Percentiles rank a stretch among this genome's conserved stretches.
These are phyloP conservation scores for Colletotrichum karsti DNA, from an alignment of 2,329 filamentous ascomycete species.

Conservation along the genomic window DNA sequence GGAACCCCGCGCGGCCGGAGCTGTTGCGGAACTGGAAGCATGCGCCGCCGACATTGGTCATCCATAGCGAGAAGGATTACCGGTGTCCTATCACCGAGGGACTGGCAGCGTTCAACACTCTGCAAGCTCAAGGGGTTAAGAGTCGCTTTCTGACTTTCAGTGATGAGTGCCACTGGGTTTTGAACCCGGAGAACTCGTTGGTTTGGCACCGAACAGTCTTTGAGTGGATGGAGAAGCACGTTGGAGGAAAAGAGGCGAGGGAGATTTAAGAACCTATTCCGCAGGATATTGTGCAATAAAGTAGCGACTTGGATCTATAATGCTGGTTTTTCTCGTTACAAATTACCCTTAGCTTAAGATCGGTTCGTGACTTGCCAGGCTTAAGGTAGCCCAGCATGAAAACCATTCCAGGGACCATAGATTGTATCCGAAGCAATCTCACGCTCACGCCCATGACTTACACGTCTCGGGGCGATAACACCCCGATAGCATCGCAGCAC, in stretches of 20 bases:
- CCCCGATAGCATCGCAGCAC: background rate
- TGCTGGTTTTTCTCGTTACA: too few relatives aligned
- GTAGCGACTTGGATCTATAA: too few relatives aligned
- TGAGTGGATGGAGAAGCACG: conserved; percentile 70
- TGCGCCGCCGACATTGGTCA: conserved; percentile 72
- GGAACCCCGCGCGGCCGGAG: conserved; percentile 55
- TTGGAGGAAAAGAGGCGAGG: conserved; percentile 5
- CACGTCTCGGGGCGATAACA: background rate
- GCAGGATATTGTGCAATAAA: background rate
- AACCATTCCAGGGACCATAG: too few relatives aligned
- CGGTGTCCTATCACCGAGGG: conserved; percentile 60
- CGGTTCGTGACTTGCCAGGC: too few relatives aligned
- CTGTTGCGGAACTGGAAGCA: conserved; percentile 67
- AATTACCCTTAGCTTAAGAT: too few relatives aligned
- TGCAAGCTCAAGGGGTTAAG: conserved; percentile 73
- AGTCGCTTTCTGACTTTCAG: conserved; percentile 77
- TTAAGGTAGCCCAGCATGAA: too few relatives aligned
- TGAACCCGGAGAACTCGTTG: conserved; percentile 73
- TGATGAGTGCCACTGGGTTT: conserved; percentile 77
- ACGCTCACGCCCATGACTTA: background rate
- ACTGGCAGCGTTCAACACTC: conserved; percentile 75
- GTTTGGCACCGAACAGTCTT: conserved; percentile 75
- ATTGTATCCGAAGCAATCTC: background rate
- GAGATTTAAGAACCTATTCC: background rate
- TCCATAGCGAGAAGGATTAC: conserved; percentile 77